Evolutionary conservation across 805 yeast genomes (phyloP).

Genomic region (Hanseniaspora lachancei): DNA sequence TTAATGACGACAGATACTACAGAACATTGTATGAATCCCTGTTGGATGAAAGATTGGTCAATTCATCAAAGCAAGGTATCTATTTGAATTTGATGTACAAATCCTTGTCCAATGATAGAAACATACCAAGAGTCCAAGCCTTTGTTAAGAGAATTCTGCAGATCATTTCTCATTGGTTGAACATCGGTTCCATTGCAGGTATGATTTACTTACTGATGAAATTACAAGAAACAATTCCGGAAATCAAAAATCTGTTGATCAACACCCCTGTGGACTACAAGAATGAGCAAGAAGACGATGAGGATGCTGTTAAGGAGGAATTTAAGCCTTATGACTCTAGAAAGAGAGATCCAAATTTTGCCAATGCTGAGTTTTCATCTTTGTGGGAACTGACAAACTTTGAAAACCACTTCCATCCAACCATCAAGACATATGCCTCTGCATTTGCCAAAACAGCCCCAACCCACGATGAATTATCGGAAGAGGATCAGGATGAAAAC

Average conservation of each 20-base stretch:
- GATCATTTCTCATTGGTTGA: conserved; percentile 72
- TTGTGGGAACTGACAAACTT: conserved; percentile 78
- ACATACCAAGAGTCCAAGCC: conserved; percentile 57
- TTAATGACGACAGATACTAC: conserved; percentile 58
- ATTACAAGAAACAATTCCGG: conserved; percentile 50
- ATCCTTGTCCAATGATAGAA: conserved; percentile 59
- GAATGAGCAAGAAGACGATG: conserved; percentile 35
- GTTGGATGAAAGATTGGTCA: conserved; percentile 66
- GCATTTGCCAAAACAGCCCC: conserved; percentile 33
- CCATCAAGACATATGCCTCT: conserved; percentile 68
- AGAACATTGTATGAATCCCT: conserved; percentile 82
- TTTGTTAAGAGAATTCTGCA: conserved; percentile 85
- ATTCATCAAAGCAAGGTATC: conserved; percentile 86
- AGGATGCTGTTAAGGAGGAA: conserved; percentile 6
- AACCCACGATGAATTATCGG: conserved; percentile 22
- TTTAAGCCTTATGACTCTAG: conserved; percentile 53
- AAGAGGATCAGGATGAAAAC: conserved; percentile 35
- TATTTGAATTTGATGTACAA: conserved; percentile 77
- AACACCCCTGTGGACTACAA: conserved; percentile 42
- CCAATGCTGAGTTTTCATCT: conserved; percentile 71
- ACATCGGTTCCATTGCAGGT: conserved; percentile 78
- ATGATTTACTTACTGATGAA: conserved; percentile 63
- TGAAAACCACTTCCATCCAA: conserved; percentile 78
- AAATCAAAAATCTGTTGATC: conserved; percentile 47
- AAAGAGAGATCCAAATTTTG: conserved; percentile 83